Evolutionary conservation across 495 filamentous ascomycete species (phyloP), one percentile per base, ranked within the genome.

Genomic region (Neurospora intermedia): DNA sequence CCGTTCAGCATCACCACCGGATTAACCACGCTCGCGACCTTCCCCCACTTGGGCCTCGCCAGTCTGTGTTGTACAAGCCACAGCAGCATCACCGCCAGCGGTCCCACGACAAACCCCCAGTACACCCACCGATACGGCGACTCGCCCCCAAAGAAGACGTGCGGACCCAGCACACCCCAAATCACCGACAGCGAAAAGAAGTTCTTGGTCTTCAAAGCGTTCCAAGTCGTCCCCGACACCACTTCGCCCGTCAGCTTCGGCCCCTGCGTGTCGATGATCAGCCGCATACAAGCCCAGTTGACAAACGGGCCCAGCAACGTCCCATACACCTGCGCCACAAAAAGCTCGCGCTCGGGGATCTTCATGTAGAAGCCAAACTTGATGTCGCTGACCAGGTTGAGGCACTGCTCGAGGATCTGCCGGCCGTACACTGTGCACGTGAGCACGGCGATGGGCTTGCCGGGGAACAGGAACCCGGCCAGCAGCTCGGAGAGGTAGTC

Each of bases 361-460:
- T 87, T 87, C 69, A 83, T 82, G 43, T 79, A 81, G 27, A 73
- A 75, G 3, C 80, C 80, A 4, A 81, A 77, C 66, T 81, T 82
- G 40, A 76, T 74, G 74, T 80, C 79, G 20, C 73, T 75, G 42
- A 77, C 74, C 6, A 82, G 70, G 41, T 80, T 82, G 35, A 81
- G 73, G 23, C 73, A 76, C 1, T 80, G 76, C 41, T 77, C 73
- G 10, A 81, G 75, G 40, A 80, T 75, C 38, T 81, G 74, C 35
- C 76, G 77, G 2, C 75, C 74, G 72, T 73, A 81, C 6, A 72
- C 74, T 23, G 76, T 73, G 73, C 77, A 78, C 13, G 73, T 75
- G 15, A 81, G 43, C 8, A 66, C n/a, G 79, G 80, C 8, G 46
- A 41, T 31, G 72, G 80, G 80, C 1, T 77, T 75, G 9, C 74